Conservation (phyloP, 352 stramenopile species). For the Phytophthora citricola region DNA sequence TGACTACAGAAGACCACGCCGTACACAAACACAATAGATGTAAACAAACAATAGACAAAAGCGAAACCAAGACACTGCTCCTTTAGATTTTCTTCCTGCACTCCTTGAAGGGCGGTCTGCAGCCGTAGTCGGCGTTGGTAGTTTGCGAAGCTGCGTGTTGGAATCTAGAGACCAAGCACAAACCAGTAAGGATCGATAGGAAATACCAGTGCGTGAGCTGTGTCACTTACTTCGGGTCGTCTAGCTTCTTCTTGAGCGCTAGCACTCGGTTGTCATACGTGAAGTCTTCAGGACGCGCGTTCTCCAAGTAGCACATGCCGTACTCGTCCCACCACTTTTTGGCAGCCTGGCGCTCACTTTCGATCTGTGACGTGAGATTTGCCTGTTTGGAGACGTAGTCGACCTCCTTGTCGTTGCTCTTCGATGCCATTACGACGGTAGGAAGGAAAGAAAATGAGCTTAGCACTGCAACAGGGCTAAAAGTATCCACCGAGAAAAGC, state of each 20-base stretch:
- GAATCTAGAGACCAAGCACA: constrained; percentile 43
- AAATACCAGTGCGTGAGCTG: not conserved
- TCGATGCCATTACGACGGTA: constrained; percentile 40
- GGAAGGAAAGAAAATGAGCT: no score
- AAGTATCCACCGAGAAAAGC: no score
- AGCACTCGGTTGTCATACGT: constrained; percentile 83
- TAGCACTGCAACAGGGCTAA: no score
- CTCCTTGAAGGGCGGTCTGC: constrained; percentile 76
- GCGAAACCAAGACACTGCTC: not conserved
- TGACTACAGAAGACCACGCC: not conserved
- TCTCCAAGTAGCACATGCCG: constrained; percentile 79
- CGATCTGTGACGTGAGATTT: constrained; percentile 85
- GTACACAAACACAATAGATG: not conserved
- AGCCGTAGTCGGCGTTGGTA: constrained; percentile 73
- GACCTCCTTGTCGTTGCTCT: constrained; percentile 71
- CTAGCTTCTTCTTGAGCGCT: constrained; percentile 71
- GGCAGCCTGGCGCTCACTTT: constrained; percentile 76
- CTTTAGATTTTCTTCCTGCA: constrained; percentile 62
- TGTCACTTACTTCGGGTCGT: constrained; percentile 56
- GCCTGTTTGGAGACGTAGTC: constrained; percentile 87
- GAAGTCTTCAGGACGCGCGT: constrained; percentile 82
- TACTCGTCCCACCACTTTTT: constrained; percentile 89
- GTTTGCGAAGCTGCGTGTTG: constrained; percentile 61
- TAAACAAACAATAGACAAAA: not conserved
- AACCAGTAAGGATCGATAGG: not conserved